Percentiles rank a stretch among this genome's conserved stretches.
Evolutionary conservation across 495 filamentous ascomycete genomes (phyloP).

Genomic region (Podospora conica): DNA sequence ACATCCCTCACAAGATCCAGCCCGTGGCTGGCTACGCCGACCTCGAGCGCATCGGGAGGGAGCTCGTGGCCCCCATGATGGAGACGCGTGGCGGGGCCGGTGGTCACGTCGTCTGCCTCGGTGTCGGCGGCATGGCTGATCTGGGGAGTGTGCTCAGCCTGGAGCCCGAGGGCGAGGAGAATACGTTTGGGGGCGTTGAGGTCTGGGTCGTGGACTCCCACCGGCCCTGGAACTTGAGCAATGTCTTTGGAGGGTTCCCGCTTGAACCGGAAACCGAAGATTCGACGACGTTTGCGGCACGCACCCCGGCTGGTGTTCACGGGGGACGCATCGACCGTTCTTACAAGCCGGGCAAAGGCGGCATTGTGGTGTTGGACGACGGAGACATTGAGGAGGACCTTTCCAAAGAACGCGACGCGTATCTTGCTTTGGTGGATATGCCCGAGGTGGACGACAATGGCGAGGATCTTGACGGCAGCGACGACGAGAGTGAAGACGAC

Average conservation of each 20-base stretch:
- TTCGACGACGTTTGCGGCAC: constrained; percentile 39
- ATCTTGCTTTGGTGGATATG: constrained; percentile 77
- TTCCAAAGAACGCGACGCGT: constrained; percentile 65
- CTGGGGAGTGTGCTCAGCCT: constrained; percentile 67
- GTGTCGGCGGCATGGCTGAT: constrained; percentile 86
- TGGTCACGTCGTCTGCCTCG: constrained; percentile 85
- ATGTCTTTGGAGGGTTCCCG: constrained; percentile 76
- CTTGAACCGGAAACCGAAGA: constrained; percentile 43
- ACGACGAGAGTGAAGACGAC: constrained; percentile 36
- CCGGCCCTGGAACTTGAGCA: constrained; percentile 89
- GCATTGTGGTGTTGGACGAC: constrained; percentile 89
- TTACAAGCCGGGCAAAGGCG: constrained; percentile 71
- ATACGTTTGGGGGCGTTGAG: constrained; percentile 65
- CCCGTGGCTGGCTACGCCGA: constrained; percentile 91
- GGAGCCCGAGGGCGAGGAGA: constrained; percentile 51
- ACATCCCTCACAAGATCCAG: constrained; percentile 96
- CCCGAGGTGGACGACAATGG: constrained; percentile 75
- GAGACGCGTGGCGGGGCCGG: constrained; percentile 71
- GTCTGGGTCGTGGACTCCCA: constrained; percentile 91
- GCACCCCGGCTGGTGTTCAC: constrained; percentile 44
- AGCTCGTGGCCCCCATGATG: constrained; percentile 76
- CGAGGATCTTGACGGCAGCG: constrained; percentile 48
- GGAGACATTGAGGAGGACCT: constrained; percentile 94
- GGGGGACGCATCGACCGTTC: constrained; percentile 62
- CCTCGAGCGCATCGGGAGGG: constrained; percentile 66